Evolutionary conservation across 495 filamentous ascomycete species (phyloP).

Genomic region (Aspergillus nidulans): DNA sequence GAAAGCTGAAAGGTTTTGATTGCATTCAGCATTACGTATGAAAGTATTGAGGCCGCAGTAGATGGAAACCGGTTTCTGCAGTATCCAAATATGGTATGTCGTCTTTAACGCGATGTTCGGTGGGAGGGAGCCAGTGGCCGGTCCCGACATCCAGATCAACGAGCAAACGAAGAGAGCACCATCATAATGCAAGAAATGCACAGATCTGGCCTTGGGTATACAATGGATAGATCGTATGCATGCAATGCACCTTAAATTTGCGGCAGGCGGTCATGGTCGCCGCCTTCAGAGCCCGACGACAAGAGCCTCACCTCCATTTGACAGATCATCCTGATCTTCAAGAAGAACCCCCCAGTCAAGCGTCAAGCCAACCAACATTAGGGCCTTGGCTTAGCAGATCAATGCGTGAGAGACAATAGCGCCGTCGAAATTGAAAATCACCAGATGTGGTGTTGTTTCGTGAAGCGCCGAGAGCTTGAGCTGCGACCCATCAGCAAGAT

Average conservation of each 20-base stretch:
- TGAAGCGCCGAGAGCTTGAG: background rate
- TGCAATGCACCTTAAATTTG: too few relatives aligned
- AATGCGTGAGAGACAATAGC: background rate
- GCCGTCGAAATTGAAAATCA: background rate
- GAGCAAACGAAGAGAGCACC: too few relatives aligned
- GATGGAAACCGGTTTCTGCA: too few relatives aligned
- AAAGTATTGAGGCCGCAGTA: too few relatives aligned
- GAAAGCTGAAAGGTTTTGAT: too few relatives aligned
- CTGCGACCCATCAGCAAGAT: background rate
- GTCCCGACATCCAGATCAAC: too few relatives aligned
- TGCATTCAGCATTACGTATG: too few relatives aligned
- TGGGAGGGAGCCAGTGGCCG: too few relatives aligned
- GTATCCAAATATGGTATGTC: too few relatives aligned
- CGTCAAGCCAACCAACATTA: background rate
- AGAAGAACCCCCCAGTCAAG: too few relatives aligned
- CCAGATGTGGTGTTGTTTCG: background rate
- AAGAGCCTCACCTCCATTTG: background rate
- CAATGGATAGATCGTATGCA: conserved; percentile 5
- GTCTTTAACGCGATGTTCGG: too few relatives aligned
- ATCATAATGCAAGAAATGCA: background rate
- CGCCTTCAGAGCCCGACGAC: background rate
- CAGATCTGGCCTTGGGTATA: background rate
- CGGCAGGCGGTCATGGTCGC: too few relatives aligned
- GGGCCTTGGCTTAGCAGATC: background rate
- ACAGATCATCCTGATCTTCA: background rate